Conservation (phyloP, 805 yeast species). For the Ogataea paradorogensis region DNA sequence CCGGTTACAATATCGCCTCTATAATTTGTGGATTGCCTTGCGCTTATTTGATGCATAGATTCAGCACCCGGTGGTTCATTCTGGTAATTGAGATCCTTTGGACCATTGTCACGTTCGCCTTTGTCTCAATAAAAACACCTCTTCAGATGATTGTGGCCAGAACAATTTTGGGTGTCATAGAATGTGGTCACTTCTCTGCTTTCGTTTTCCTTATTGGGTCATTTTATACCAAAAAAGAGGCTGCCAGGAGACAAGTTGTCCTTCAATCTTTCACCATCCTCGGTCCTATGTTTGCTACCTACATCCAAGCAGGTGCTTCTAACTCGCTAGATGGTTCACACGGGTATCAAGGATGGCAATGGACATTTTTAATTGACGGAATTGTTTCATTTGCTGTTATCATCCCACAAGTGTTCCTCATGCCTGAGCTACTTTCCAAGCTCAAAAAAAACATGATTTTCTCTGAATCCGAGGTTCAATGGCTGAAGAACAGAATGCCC, state of each 20-base stretch:
- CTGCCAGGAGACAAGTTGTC: constrained; percentile 56
- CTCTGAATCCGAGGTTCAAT: constrained; percentile 12
- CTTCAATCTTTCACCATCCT: constrained; percentile 61
- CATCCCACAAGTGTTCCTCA: constrained; percentile 21
- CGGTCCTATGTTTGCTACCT: constrained; percentile 55
- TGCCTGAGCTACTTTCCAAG: constrained; percentile 30
- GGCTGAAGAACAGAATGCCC: constrained; percentile 15
- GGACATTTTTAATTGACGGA: constrained; percentile 52
- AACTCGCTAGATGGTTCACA: constrained; percentile 25
- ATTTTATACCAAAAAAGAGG: constrained; percentile 53
- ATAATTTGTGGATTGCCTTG: constrained; percentile 61
- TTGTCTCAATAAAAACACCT: constrained; percentile 48
- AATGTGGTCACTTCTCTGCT: constrained; percentile 61
- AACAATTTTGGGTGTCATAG: constrained; percentile 63
- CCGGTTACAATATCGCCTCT: constrained; percentile 55
- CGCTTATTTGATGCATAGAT: constrained; percentile 51
- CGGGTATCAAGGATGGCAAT: constrained; percentile 45
- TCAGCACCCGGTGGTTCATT: constrained; percentile 50
- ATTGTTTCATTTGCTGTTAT: constrained; percentile 17
- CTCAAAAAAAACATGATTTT: constrained; percentile 30
- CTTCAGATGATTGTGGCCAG: constrained; percentile 56
- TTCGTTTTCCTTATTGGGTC: constrained; percentile 57
- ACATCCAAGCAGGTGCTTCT: constrained; percentile 41
- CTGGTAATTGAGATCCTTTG: constrained; percentile 60
- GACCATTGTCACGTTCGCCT: constrained; percentile 60